Base-by-base conservation (phyloP, 2,329 filamentous ascomycete genomes). In the Shiraia sp. region DNA sequence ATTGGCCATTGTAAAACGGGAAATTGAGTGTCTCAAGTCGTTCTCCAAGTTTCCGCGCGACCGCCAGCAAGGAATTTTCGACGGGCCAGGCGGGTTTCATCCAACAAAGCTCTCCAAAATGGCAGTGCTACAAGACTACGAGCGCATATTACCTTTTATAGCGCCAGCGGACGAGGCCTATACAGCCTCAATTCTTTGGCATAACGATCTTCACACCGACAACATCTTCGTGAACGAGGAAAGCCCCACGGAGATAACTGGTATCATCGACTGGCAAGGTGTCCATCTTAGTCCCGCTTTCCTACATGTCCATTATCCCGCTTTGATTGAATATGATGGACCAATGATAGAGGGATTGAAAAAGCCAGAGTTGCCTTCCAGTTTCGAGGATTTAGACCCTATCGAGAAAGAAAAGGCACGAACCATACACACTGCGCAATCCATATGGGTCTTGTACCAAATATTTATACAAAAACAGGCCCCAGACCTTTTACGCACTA, bases 1-100 rank as follows among this genome's bases (percentile, higher is more conserved):
- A 10, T 25, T 36, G n/a, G 43, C 65, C 8, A 47, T 68, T 33
- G 64, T 52, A 16, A 25, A 47, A 13, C 57, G 63, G 32, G 66
- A 69, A 45, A 57, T 59, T 13, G 43, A 51, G 14, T 65, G 60
- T 43, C 45, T 67, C 8, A 40, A 49, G 10, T 2, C 15, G 13
- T 36, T 36, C 15, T 26, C 33, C 6, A 15, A 36, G n/a, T 36
- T 29, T 29, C 34, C 34, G 15, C 3, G 15, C 6, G 25, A 28
- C 23, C 34, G 34, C 23, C 34, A 36, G 13, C 34, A 38, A 47
- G 41, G 39, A 30, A 8, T 53, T 36, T 31, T 50, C 47, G 36
- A 37, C 42, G 27, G 49, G 36, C 14, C 52, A 53, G 22, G 46
- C 32, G 32, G 31, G 32, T 32, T 16, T 29, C 27, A 32, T 48